Base-by-base conservation (phyloP, 2,329 filamentous ascomycete species). In the Thyridium curvatum region DNA sequence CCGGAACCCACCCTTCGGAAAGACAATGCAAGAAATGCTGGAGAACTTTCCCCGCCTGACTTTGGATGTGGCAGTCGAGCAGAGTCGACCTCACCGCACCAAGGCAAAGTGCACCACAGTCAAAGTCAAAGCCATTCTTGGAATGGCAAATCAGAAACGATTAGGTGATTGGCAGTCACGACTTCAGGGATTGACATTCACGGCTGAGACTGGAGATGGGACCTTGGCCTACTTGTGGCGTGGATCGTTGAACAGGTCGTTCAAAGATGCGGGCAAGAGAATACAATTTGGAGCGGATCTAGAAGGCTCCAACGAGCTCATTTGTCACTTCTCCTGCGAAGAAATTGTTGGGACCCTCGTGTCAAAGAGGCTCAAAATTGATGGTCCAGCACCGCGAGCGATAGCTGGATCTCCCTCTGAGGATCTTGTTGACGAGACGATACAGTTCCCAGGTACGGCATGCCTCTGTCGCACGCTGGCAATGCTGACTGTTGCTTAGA, bases 1-100 rank as follows among this genome's bases (percentile, higher is more conserved):
- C 46, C 82, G 84, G 39, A 88, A 94, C 47, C 86, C 89, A 0
- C 88, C 91, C 0, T 95, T 85, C 53, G 93, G 91, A 0, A 72
- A 76, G 33, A 82, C 82, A 32, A 55, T 94, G 32, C 64, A 85
- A 12, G 75, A 79, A 12, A 67, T 69, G 15, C 60, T 93, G 9
- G 74, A 72, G 2, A 69, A 71, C 0, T 97, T 96, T 50, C 93
- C 93, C 12, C 56, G 59, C 4, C 52, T 82, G 14, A 62, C 51
- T 1, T 44, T 79, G 29, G 51, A 58, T 12, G 53, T 63, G 28
- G 59, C 65, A 13, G 35, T 62, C 3, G 44, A 42, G 4, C 42
- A 43, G 31, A 14, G 5, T 8, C 12, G 42, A 49, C 31, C 34
- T 15, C 26, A 50, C 64, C 14, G 42, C 46, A 34, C 45, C 47